Conservation (phyloP, 2,329 filamentous ascomycete genomes). For the Cadophora gregata region DNA sequence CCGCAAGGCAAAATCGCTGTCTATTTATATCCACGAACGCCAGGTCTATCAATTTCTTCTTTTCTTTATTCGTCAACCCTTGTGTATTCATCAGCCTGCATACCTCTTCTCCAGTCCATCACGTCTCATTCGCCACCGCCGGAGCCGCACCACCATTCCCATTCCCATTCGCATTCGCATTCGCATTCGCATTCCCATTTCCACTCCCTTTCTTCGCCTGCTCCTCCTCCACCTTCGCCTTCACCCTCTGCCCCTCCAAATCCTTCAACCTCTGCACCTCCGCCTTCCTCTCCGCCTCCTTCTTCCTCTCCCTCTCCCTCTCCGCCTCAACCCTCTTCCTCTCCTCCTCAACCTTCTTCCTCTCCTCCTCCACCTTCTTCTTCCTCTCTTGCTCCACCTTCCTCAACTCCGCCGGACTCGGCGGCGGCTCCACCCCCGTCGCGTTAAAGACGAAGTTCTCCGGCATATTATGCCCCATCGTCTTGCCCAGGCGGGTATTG, state of each 20-base stretch:
- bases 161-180: neutral
- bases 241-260: neutral
- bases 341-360: neutral
- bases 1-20: too few relatives aligned
- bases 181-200: neutral
- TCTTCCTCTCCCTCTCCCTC: neutral
- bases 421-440: slow-evolving; percentile 1
- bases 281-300: neutral
- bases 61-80: too few relatives aligned
- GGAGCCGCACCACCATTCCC: neutral
- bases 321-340: too few relatives aligned
- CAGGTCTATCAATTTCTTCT: too few relatives aligned
- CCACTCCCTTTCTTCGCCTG: neutral
- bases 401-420: neutral
- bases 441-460: neutral
- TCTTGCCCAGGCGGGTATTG: neutral
- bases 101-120: neutral
- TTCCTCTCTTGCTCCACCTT: neutral
- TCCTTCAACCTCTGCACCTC: neutral
- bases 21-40: too few relatives aligned
- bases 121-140: neutral
- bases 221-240: neutral
- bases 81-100: too few relatives aligned
- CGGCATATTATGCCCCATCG: slow-evolving; percentile 13
- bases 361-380: neutral